These are phyloP conservation scores for Dianthus caryophyllus DNA, from an alignment of 148 eudicot species.

Conservation along the genomic window DNA sequence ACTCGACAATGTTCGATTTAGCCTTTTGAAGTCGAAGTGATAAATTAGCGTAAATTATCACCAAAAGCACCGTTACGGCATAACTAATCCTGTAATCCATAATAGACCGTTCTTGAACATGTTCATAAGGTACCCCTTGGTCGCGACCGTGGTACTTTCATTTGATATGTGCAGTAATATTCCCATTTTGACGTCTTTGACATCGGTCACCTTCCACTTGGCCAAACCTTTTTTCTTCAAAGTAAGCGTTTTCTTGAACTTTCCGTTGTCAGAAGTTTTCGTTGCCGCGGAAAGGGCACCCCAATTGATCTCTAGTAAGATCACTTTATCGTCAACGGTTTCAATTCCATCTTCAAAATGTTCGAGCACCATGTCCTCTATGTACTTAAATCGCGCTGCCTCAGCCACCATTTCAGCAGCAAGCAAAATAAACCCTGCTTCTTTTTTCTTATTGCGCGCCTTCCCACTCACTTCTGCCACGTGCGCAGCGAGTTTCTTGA, in stretches of 20 bases:
- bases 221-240: no score
- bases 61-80: no score
- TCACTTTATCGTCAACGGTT: background rate
- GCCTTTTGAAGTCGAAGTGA: no score
- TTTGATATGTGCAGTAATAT: no score
- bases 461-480: background rate
- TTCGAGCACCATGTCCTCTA: background rate
- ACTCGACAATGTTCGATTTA: no score
- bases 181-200: no score
- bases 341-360: no score
- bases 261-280: background rate
- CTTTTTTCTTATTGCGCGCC: background rate
- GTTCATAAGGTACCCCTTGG: no score
- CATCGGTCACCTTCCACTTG: background rate
- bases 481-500: background rate
- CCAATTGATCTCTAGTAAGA: background rate
- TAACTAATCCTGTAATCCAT: no score
- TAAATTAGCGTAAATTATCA: no score
- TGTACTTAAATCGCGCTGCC: background rate
- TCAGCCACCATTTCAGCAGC: background rate
- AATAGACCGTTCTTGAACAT: no score
- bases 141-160: no score
- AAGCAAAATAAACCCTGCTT: background rate
- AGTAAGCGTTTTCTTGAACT: background rate
- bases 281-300: background rate